phyloP scores from a whole-genome alignment of 2,329 filamentous ascomycete species.

The Botrytis fragariae region DNA sequence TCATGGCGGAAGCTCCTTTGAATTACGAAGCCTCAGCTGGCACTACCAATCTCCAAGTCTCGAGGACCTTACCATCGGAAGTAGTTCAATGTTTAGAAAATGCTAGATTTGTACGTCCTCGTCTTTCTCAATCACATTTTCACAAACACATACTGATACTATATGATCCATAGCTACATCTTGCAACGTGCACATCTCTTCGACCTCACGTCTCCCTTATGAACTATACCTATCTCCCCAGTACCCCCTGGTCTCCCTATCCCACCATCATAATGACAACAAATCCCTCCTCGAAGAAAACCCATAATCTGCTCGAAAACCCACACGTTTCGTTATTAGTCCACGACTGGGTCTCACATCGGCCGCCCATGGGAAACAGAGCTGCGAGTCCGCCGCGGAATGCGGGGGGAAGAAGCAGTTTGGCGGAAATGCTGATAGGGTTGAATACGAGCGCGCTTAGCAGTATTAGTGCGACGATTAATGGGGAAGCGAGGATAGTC shows the following conservation, averaged over 20 bases:
- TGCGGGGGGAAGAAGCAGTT: constrained; percentile 63
- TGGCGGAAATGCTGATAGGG: constrained; percentile 82
- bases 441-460: constrained; percentile 86
- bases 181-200: constrained; percentile 83
- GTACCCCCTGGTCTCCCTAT: constrained; percentile 63
- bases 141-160: not conserved
- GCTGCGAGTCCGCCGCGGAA: constrained; percentile 56
- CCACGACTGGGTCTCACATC: constrained; percentile 95
- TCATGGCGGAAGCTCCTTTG: constrained; percentile 41
- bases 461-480: constrained; percentile 90
- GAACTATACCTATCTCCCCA: constrained; percentile 97
- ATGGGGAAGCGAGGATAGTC: constrained; percentile 77
- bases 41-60: constrained; percentile 62
- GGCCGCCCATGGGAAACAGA: constrained; percentile 73
- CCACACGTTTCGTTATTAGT: constrained; percentile 90
- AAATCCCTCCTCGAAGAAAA: constrained; percentile 75
- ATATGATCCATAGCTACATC: constrained; percentile 67
- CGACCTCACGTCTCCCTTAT: constrained; percentile 92
- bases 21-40: constrained; percentile 74
- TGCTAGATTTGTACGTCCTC: constrained; percentile 75
- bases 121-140: not conserved
- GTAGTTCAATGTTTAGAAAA: constrained; percentile 91
- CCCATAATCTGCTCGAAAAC: constrained; percentile 77
- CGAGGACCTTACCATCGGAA: constrained; percentile 72
- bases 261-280: constrained; percentile 96